Conservation (phyloP, 768 basidiomycete genomes). For the Chalciporus chontae region DNA sequence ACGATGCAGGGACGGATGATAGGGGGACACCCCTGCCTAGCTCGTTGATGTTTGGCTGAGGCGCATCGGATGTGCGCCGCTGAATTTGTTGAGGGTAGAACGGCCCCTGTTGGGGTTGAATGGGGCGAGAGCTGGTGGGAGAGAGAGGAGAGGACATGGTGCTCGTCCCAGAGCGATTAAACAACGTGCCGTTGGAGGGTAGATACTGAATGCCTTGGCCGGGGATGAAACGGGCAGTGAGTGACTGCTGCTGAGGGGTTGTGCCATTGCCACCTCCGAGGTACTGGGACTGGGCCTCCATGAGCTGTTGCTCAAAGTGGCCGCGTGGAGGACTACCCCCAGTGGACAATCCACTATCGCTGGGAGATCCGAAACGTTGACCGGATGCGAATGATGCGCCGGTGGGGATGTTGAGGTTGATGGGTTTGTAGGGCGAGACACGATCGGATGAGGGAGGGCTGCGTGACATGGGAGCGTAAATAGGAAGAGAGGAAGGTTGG, state of each 20-base stretch:
- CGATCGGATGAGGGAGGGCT: conserved; percentile 55
- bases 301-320: conserved; percentile 45
- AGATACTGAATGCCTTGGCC: conserved; percentile 63
- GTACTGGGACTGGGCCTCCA: conserved; percentile 40
- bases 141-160: conserved; percentile 55
- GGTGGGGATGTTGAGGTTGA: conserved; percentile 57
- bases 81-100: conserved; percentile 32
- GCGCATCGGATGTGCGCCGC: conserved; percentile 41
- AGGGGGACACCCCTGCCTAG: conserved; percentile 90
- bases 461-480: conserved; percentile 66
- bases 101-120: conserved; percentile 28
- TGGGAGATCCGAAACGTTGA: conserved; percentile 54
- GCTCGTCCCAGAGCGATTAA: conserved; percentile 36
- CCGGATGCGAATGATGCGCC: conserved; percentile 43
- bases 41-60: conserved; percentile 39
- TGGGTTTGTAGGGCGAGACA: conserved; percentile 53
- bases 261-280: conserved; percentile 19
- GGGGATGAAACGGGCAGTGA: conserved; percentile 60
- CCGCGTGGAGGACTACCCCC: conserved; percentile 49
- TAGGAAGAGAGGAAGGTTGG: conserved; percentile 73
- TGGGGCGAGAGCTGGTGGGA: conserved; percentile 34
- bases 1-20: conserved; percentile 73
- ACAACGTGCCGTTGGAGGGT: conserved; percentile 33
- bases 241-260: conserved; percentile 25
- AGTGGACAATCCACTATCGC: conserved; percentile 53